phyloP scores from a whole-genome alignment of 495 filamentous ascomycete genomes.

The Neurospora tetrasperma region DNA sequence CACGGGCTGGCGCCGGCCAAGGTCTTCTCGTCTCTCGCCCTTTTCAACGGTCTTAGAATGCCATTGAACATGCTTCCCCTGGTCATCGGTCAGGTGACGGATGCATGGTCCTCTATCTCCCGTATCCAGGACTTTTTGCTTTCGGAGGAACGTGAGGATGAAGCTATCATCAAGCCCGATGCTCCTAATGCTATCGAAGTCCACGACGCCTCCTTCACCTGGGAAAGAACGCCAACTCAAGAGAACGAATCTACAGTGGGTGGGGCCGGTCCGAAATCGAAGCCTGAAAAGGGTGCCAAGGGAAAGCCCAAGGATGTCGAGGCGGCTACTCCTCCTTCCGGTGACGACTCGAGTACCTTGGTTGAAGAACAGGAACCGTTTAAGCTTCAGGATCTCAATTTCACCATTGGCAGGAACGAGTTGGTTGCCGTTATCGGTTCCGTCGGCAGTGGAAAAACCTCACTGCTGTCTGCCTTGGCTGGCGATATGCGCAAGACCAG shows the following conservation, averaged over 20 bases:
- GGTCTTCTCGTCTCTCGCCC: conserved; percentile 83
- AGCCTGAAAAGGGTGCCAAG: conserved; percentile 33
- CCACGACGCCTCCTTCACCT: conserved; percentile 72
- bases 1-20: conserved; percentile 61
- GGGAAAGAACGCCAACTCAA: conserved; percentile 69
- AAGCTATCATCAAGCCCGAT: conserved; percentile 51
- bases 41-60: conserved; percentile 86
- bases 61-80: conserved; percentile 81
- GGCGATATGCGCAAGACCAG: conserved; percentile 84
- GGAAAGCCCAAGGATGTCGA: conserved; percentile 21
- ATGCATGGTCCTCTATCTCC: conserved; percentile 74
- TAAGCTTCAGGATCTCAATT: conserved; percentile 60
- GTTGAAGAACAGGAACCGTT: conserved; percentile 62
- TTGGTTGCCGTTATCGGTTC: conserved; percentile 83
- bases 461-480: conserved; percentile 77
- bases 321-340: conserved; percentile 7
- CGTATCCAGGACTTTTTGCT: conserved; percentile 81
- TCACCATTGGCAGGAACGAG: conserved; percentile 70
- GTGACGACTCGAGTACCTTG: conserved; percentile 44
- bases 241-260: conserved; percentile 36
- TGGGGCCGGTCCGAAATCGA: conserved; percentile 22
- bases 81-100: conserved; percentile 78
- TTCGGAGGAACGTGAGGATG: conserved; percentile 75
- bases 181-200: conserved; percentile 62
- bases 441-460: conserved; percentile 88